Conservation (phyloP, 208 protist genomes). For the Trypanosoma lewisi region DNA sequence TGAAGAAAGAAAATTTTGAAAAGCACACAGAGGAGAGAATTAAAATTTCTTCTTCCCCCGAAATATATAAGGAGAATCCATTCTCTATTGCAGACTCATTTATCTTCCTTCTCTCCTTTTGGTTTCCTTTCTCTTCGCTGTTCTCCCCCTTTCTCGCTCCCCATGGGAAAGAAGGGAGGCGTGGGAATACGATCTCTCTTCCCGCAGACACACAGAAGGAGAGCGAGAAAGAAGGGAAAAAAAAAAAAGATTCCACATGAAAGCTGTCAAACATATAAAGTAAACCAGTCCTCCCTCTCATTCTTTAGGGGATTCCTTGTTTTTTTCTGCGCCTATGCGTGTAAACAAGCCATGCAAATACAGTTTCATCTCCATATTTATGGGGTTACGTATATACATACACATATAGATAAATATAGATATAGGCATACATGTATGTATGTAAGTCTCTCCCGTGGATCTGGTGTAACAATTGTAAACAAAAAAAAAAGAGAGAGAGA, state of each 20-base stretch:
- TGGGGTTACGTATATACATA: slow-evolving; percentile 29
- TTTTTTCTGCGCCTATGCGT: too few relatives aligned
- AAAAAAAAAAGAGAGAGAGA: slow-evolving; percentile 15
- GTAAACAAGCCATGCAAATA: slow-evolving; percentile 18
- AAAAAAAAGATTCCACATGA: slow-evolving; percentile 19
- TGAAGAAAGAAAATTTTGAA: slow-evolving; percentile 12
- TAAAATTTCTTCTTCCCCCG: background rate
- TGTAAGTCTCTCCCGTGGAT: background rate
- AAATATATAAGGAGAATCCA: background rate
- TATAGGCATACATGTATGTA: slow-evolving; percentile 18
- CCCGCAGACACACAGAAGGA: slow-evolving; percentile 25
- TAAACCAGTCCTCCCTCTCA: too few relatives aligned
- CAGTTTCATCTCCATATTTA: slow-evolving; percentile 12
- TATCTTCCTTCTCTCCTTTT: background rate
- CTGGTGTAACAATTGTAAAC: slow-evolving; percentile 11
- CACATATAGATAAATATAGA: too few relatives aligned
- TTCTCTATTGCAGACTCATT: background rate
- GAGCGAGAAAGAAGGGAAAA: slow-evolving; percentile 4
- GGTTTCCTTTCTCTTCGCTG: too few relatives aligned
- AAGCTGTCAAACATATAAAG: slow-evolving; percentile 8
- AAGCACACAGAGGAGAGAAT: too few relatives aligned
- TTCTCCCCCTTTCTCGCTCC: too few relatives aligned
- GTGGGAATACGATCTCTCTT: background rate
- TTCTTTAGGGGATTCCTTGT: too few relatives aligned
- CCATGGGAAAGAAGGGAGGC: too few relatives aligned